Evolutionary conservation across 1,284 basidiomycete species (phyloP).

Genomic region (Cutaneotrichosporon mucoides): DNA sequence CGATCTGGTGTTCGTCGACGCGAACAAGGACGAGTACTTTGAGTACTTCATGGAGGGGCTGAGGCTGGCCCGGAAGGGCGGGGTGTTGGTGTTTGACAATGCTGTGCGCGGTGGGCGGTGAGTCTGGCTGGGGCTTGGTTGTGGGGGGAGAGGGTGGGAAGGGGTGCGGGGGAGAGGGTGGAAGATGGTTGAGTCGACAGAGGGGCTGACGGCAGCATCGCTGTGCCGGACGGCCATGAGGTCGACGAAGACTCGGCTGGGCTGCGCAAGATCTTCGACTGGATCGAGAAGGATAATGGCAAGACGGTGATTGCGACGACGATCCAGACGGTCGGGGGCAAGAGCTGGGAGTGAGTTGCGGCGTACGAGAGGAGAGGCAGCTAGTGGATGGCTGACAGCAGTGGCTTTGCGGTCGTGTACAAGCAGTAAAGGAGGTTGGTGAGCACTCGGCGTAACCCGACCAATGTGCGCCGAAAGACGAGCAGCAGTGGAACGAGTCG

Average conservation of each 20-base stretch:
- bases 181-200: too few relatives aligned
- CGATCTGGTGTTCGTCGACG: slow-evolving; percentile 45
- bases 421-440: too few relatives aligned
- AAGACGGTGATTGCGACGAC: slow-evolving; percentile 37
- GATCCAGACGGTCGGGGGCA: slow-evolving; percentile 43
- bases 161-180: too few relatives aligned
- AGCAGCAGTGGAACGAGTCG: too few relatives aligned
- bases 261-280: slow-evolving; percentile 40
- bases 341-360: slow-evolving; percentile 45
- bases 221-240: slow-evolving; percentile 21
- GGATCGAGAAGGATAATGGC: slow-evolving; percentile 39
- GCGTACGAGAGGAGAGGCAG: too few relatives aligned
- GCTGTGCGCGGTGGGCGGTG: slow-evolving; percentile 36
- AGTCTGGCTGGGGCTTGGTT: too few relatives aligned
- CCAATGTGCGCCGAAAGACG: too few relatives aligned
- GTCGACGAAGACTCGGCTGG: slow-evolving; percentile 25
- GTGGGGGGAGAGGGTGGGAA: too few relatives aligned
- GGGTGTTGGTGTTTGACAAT: slow-evolving; percentile 40
- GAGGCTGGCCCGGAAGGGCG: slow-evolving; percentile 34
- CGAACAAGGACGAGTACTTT: slow-evolving; percentile 35
- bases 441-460: too few relatives aligned
- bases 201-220: slow-evolving; percentile 8
- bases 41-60: slow-evolving; percentile 38
- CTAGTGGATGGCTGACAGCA: slow-evolving; percentile 19
- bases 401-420: slow-evolving; percentile 30